Percentiles rank a stretch among this genome's conserved stretches.
These are phyloP conservation scores for Malus fusca DNA, from an alignment of 306 rosid species.

Conservation along the genomic window DNA sequence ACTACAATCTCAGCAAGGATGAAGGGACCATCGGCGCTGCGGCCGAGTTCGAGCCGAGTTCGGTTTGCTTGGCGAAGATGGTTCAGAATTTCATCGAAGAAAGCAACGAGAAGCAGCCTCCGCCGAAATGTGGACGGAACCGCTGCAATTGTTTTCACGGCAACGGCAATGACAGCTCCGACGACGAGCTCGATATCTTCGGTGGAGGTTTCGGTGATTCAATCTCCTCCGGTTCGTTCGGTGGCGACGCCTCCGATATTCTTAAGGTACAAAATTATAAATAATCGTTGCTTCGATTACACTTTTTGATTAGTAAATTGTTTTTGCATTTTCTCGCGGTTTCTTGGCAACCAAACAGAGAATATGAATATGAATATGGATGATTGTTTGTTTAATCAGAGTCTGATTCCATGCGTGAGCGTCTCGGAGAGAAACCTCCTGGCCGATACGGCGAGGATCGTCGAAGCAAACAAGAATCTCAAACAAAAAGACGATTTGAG, in stretches of 20 bases:
- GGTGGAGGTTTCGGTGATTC: constrained; percentile 51
- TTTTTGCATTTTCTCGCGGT: neutral
- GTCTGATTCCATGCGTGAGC: constrained; percentile 65
- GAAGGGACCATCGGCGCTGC: constrained; percentile 25
- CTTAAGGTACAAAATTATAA: constrained; percentile 52
- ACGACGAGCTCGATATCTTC: constrained; percentile 73
- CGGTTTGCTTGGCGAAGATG: constrained; percentile 78
- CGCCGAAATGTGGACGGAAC: constrained; percentile 55
- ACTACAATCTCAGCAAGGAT: constrained; percentile 24
- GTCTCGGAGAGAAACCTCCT: constrained; percentile 78
- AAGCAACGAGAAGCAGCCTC: constrained; percentile 54
- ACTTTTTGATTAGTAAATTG: neutral
- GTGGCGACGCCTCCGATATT: constrained; percentile 52
- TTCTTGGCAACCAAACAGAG: constrained; percentile 10
- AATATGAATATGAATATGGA: no score
- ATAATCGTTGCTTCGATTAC: neutral
- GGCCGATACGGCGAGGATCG: constrained; percentile 80
- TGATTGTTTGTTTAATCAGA: constrained; percentile 26
- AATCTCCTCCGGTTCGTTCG: constrained; percentile 43
- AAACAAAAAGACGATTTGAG: constrained; percentile 71
- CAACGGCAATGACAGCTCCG: constrained; percentile 76
- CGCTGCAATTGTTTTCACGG: constrained; percentile 95
- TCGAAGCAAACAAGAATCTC: constrained; percentile 58
- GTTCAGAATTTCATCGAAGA: constrained; percentile 92
- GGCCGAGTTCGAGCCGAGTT: constrained; percentile 73